Evolutionary conservation across 2,329 filamentous ascomycete genomes (phyloP).

Genomic region (Diaporthe velutina): DNA sequence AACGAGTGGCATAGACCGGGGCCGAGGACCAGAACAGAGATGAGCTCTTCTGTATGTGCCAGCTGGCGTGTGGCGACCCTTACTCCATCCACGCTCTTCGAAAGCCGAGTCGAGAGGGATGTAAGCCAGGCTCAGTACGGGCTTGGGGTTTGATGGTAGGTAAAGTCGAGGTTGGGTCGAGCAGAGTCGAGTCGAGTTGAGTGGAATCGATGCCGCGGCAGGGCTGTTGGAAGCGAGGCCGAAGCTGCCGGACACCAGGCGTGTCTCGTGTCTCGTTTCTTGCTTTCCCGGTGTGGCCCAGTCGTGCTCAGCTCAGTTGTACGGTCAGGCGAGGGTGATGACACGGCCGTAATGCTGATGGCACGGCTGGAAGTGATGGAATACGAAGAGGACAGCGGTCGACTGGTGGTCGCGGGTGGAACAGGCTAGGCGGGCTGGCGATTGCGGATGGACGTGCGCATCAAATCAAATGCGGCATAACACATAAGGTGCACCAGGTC

Average conservation of each 20-base stretch:
- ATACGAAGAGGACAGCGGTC: conserved; percentile 34
- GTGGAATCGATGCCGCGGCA: neutral
- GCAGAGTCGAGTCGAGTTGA: neutral
- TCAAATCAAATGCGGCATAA: conserved; percentile 20
- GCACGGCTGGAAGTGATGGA: conserved; percentile 2
- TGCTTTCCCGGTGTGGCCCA: conserved; percentile 2
- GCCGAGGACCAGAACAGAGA: conserved; percentile 6
- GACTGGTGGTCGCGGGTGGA: conserved; percentile 7
- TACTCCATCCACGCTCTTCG: conserved; percentile 38
- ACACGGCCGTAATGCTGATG: conserved; percentile 21
- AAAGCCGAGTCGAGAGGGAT: neutral
- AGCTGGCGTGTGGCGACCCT: conserved; percentile 33
- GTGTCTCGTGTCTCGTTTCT: conserved; percentile 2
- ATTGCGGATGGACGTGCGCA: conserved; percentile 31
- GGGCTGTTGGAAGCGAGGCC: neutral
- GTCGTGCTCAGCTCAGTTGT: conserved; percentile 17
- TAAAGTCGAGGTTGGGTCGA: neutral
- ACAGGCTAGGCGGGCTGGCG: conserved; percentile 23
- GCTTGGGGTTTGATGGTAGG: neutral
- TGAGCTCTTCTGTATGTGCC: conserved; percentile 35
- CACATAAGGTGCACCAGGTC: conserved; percentile 26
- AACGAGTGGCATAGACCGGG: conserved; percentile 23
- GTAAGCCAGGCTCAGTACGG: neutral
- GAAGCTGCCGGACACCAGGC: conserved; percentile 14
- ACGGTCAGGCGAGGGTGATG: neutral